These are phyloP conservation scores for Ophiognomonia clavigignenti-juglandacearum DNA, from an alignment of 2,329 filamentous ascomycete genomes.

Conservation along the genomic window DNA sequence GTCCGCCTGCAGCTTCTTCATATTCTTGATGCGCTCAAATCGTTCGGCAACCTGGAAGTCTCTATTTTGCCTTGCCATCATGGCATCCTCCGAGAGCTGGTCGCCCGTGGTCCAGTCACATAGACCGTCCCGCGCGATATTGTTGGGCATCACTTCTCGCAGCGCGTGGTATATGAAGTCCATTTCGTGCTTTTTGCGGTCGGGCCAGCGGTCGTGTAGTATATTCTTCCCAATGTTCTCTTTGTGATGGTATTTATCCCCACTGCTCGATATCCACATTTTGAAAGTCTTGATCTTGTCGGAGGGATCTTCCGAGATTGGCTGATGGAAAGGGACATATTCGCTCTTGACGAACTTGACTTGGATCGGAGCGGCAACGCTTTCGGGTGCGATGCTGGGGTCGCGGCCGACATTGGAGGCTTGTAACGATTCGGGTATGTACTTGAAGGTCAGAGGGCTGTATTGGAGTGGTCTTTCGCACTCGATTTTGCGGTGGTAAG, in stretches of 20 bases:
- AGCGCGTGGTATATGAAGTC: constrained; percentile 33
- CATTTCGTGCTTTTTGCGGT: constrained; percentile 19
- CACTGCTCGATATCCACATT: constrained; percentile 35
- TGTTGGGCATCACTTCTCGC: constrained; percentile 32
- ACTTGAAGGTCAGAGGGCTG: constrained; percentile 44
- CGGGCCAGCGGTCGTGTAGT: constrained; percentile 39
- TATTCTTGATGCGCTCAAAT: constrained; percentile 7
- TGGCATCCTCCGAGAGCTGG: constrained; percentile 18
- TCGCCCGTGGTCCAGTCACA: constrained; percentile 37
- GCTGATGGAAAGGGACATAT: not conserved
- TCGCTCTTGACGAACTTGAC: constrained; percentile 11
- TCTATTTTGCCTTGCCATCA: constrained; percentile 5
- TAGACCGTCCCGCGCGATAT: constrained; percentile 33
- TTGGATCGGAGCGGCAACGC: constrained; percentile 16
- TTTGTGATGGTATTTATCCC: constrained; percentile 39
- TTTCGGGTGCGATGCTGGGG: constrained; percentile 9
- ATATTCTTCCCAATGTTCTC: constrained; percentile 29
- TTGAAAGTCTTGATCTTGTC: constrained; percentile 32
- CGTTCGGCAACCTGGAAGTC: constrained; percentile 12
- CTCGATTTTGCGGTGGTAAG: constrained; percentile 36
- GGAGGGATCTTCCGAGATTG: not conserved
- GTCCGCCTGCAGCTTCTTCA: not conserved
- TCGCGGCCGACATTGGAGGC: constrained; percentile 11
- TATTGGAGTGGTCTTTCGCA: constrained; percentile 34
- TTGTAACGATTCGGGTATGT: constrained; percentile 26